phyloP scores from a whole-genome alignment of 2,329 filamentous ascomycete genomes.

The Allantophomopsis lycopodina region DNA sequence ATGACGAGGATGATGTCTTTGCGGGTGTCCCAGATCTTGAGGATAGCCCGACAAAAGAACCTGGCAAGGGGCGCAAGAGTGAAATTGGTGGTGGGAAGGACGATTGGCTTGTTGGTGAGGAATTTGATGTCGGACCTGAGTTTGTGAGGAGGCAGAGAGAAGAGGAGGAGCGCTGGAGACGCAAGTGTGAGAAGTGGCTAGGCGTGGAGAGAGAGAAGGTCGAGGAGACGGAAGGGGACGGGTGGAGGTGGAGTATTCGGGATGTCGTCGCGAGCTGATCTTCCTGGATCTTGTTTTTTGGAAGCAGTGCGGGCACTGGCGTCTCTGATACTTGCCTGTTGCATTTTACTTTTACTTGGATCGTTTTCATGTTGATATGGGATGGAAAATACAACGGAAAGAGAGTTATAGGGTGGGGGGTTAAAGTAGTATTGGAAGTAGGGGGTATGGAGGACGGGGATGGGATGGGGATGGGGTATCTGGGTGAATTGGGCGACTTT shows the following conservation, averaged over 20 bases:
- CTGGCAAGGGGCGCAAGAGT: constrained; percentile 37
- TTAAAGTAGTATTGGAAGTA: too few species aligned
- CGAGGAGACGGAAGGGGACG: constrained; percentile 34
- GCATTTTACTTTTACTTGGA: too few species aligned
- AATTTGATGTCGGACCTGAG: constrained; percentile 93
- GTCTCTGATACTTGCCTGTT: too few species aligned
- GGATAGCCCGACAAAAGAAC: constrained; percentile 32
- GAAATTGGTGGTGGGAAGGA: constrained; percentile 38
- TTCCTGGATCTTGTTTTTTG: background rate
- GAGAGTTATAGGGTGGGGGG: too few species aligned
- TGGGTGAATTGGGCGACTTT: too few species aligned
- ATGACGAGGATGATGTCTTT: constrained; percentile 88
- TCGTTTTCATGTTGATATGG: too few species aligned
- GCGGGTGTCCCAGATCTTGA: constrained; percentile 89
- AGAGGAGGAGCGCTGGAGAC: constrained; percentile 84
- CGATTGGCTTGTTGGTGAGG: constrained; percentile 81
- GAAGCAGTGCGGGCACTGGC: background rate
- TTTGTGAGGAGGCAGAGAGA: constrained; percentile 81
- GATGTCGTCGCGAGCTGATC: constrained; percentile 30
- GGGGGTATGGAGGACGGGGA: too few species aligned
- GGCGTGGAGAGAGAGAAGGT: constrained; percentile 32
- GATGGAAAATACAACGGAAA: too few species aligned
- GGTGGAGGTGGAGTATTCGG: constrained; percentile 68
- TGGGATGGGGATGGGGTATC: too few species aligned
- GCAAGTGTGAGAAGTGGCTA: constrained; percentile 80